Conservation (phyloP, 768 basidiomycete species). For the Serendipita vermifera region DNA sequence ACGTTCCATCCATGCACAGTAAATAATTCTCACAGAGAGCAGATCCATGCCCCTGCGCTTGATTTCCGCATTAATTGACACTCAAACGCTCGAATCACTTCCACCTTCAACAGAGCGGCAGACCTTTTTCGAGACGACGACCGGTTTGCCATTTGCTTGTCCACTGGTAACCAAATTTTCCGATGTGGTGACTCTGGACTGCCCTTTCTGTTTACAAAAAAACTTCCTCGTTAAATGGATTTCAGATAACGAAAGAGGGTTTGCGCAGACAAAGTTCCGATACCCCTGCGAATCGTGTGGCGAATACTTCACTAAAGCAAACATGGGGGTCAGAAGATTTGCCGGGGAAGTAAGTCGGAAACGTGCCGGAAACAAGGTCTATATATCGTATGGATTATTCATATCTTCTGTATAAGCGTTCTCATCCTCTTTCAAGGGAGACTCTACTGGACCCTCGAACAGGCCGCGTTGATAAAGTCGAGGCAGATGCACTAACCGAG, state of each 20-base stretch:
- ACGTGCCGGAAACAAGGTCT: background rate
- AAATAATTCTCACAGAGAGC: background rate
- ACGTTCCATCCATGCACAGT: background rate
- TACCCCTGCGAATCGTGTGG: background rate
- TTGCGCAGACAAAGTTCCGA: background rate
- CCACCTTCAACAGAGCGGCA: background rate
- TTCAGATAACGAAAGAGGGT: background rate
- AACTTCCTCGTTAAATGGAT: background rate
- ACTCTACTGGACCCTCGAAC: background rate
- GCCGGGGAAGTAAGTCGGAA: background rate
- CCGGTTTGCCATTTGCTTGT: background rate
- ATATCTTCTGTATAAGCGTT: background rate
- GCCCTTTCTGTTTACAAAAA: background rate
- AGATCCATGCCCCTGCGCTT: background rate
- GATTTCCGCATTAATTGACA: background rate
- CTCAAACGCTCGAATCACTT: background rate
- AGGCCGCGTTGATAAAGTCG: background rate
- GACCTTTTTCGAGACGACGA: background rate
- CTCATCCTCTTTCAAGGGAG: background rate
- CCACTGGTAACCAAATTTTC: background rate
- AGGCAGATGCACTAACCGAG: background rate
- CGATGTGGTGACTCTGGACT: background rate
- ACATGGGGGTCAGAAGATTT: background rate
- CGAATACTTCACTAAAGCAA: background rate
- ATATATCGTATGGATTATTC: background rate